Conservation (phyloP, 768 basidiomycete species). For the Tricholoma bakamatsutake region DNA sequence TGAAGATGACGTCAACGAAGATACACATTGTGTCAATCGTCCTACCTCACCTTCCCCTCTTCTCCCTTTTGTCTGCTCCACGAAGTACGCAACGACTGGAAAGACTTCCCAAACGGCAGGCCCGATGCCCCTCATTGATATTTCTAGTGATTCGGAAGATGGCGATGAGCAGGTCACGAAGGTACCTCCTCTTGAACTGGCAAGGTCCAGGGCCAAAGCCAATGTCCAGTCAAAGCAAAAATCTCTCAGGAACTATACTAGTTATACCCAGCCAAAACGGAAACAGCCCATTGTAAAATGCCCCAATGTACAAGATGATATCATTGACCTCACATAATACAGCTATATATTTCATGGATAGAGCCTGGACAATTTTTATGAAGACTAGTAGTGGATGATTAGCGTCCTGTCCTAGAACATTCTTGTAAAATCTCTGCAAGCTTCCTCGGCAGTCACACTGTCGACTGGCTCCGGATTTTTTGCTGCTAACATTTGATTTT, state of each 20-base stretch:
- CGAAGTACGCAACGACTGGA: neutral
- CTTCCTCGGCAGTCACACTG: conserved; percentile 47
- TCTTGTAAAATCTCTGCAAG: conserved; percentile 53
- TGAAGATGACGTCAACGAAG: neutral
- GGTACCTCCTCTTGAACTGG: conserved; percentile 9
- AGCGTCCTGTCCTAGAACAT: conserved; percentile 29
- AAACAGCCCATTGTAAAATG: neutral
- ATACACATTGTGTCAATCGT: neutral
- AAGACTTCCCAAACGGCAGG: neutral
- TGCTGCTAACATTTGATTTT: conserved; percentile 29
- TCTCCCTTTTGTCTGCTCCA: neutral
- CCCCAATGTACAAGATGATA: neutral
- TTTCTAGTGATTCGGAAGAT: conserved; percentile 34
- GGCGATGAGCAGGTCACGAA: neutral
- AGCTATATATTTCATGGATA: neutral
- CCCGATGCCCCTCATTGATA: conserved; percentile 23
- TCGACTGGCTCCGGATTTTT: conserved; percentile 23
- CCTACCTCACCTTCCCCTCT: conserved; percentile 7
- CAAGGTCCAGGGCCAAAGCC: conserved; percentile 8
- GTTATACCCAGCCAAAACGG: neutral
- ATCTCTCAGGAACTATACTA: conserved; percentile 1
- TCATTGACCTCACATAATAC: conserved; percentile 14
- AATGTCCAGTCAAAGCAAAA: conserved; percentile 4
- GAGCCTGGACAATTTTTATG: neutral
- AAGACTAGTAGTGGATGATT: neutral